These are phyloP conservation scores for Trichosporon ovoides DNA, from an alignment of 1,284 basidiomycete species.

Conservation along the genomic window DNA sequence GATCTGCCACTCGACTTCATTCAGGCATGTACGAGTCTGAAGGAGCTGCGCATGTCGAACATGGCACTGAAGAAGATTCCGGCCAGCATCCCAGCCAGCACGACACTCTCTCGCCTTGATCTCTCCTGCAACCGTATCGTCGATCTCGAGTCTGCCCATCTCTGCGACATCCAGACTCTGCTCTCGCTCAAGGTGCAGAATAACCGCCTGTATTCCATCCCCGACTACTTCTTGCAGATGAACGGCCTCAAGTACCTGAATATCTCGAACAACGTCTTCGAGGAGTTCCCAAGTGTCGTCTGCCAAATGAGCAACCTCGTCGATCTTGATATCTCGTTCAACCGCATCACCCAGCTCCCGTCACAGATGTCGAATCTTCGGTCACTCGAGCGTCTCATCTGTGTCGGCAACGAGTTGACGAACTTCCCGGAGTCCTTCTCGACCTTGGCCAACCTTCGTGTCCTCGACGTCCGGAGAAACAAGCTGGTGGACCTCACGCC, in stretches of 20 bases:
- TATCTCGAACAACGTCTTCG: constrained; percentile 96
- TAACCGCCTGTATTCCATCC: constrained; percentile 83
- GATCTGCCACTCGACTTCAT: constrained; percentile 97
- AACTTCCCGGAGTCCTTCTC: constrained; percentile 66
- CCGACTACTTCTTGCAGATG: constrained; percentile 76
- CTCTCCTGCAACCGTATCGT: constrained; percentile 88
- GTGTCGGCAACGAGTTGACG: constrained; percentile 81
- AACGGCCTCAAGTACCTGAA: constrained; percentile 72
- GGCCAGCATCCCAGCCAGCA: constrained; percentile 69
- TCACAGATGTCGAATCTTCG: constrained; percentile 68
- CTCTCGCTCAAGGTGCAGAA: constrained; percentile 77
- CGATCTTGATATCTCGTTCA: constrained; percentile 94
- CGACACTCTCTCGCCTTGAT: constrained; percentile 75
- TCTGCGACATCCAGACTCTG: constrained; percentile 72
- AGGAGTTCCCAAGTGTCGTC: constrained; percentile 69
- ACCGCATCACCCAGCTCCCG: constrained; percentile 77
- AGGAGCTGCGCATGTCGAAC: constrained; percentile 81
- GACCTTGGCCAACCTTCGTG: constrained; percentile 60
- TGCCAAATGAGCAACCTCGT: constrained; percentile 67
- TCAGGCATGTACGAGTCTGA: constrained; percentile 76
- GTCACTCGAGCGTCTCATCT: constrained; percentile 68
- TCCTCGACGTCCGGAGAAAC: constrained; percentile 79
- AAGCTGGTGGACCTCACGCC: constrained; percentile 67
- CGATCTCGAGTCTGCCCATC: constrained; percentile 77
- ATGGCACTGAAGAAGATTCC: constrained; percentile 95